Evolutionary conservation across 1,284 basidiomycete genomes (phyloP), one percentile per base, ranked within the genome.

Genomic region (Coniferiporia weirii): DNA sequence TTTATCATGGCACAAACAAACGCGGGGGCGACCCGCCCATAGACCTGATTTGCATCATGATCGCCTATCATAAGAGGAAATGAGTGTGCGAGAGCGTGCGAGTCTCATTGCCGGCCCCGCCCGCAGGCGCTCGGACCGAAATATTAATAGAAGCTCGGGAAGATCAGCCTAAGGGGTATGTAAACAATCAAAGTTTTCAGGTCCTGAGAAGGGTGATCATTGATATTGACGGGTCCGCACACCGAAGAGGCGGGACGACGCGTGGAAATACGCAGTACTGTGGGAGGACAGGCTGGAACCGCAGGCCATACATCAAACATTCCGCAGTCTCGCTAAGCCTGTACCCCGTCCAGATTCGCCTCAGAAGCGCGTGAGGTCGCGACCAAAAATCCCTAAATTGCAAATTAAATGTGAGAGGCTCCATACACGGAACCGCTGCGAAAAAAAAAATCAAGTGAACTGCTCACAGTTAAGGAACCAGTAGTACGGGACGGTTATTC

Each of bases 311-410:
- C 38, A 40, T 27, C 27, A 27, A 40, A 10, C 15, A 10, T 15
- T 40, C 15, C 9, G 38, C 12, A 40, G 15, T 9, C 38, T 40
- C 38, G 3, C 3, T 40, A 40, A 40, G 38, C 38, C 38, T 15
- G 9, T 9, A 40, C 38, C 12, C 38, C 8, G 2, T 40, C 38
- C 8, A 40, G 38, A 15, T 9, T 27, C 27, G 27, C 27, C 38
- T 51, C 40, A 93, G 71, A 93, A 91, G 17, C 88, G 80, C 9
- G 85, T 89, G 52, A 93, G 72, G 69, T 93, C 89, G 15, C 91
- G 80, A 5, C 92, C 91, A 67, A 92, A 91, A 60, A 92, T 82
- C 82, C 84, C 82, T 84, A 62, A 10, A 57, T 17, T 7, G 34
- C 13, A n/a, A n/a, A 27, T 27, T 8, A 15, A 15, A 52, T 13